These are phyloP conservation scores for Hymenoscyphus fraxineus DNA, from an alignment of 2,329 filamentous ascomycete genomes.

Conservation along the genomic window DNA sequence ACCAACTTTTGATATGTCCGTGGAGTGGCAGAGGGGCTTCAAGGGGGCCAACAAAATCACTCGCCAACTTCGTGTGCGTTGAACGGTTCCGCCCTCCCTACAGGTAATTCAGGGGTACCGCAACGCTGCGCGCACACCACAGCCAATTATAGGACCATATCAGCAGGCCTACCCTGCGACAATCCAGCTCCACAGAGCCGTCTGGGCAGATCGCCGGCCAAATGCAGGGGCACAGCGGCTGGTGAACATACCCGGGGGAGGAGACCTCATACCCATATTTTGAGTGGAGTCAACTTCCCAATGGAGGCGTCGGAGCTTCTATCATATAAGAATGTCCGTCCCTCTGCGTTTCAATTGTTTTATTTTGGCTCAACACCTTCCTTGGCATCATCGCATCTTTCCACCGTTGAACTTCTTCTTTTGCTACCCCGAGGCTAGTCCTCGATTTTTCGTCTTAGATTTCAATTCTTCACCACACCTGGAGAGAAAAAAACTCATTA, in stretches of 20 bases:
- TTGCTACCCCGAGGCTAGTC: constrained; percentile 20
- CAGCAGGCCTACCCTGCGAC: neutral
- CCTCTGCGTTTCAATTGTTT: constrained; percentile 12
- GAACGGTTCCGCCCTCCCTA: neutral
- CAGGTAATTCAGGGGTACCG: neutral
- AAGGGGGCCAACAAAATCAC: neutral
- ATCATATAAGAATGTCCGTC: constrained; percentile 21
- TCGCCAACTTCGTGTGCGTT: neutral
- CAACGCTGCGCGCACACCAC: neutral
- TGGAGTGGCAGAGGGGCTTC: neutral
- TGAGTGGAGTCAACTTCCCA: neutral
- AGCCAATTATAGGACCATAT: neutral
- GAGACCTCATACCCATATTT: neutral
- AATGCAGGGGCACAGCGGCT: neutral
- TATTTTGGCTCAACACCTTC: constrained; percentile 13
- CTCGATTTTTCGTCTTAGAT: constrained; percentile 15
- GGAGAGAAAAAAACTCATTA: neutral
- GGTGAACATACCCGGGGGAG: neutral
- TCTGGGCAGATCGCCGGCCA: constrained; percentile 1
- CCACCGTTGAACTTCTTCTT: constrained; percentile 13
- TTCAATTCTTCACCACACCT: neutral
- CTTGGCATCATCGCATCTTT: constrained; percentile 18
- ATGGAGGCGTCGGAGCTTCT: neutral
- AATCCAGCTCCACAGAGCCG: neutral
- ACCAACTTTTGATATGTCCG: neutral